Conservation (phyloP, 2,329 filamentous ascomycete species). For the Madurella mycetomatis region DNA sequence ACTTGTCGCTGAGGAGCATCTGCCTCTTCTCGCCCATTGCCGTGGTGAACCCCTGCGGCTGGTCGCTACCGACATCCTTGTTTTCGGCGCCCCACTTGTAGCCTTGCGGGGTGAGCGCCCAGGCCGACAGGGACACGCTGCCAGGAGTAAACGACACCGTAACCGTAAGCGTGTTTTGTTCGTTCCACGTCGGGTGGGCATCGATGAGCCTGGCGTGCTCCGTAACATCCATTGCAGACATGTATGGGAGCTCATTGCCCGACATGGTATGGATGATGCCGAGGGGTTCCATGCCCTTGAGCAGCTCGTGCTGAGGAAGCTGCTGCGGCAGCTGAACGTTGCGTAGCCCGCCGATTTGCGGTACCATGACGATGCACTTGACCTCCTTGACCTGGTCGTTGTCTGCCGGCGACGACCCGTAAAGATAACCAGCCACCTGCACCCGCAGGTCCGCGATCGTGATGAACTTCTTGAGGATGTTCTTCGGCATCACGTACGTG, state of each 20-base stretch:
- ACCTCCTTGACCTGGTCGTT: conserved; percentile 98
- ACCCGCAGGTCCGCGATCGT: conserved; percentile 93
- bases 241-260: conserved; percentile 92
- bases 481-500: conserved; percentile 99
- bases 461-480: conserved; percentile 96
- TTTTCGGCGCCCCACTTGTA: conserved; percentile 98
- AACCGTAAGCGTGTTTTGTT: conserved; percentile 87
- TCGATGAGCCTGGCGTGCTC: conserved; percentile 89
- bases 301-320: conserved; percentile 86
- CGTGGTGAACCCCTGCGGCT: conserved; percentile 88
- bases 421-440: conserved; percentile 93
- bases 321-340: conserved; percentile 88
- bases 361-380: conserved; percentile 93
- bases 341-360: conserved; percentile 89
- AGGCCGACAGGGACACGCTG: conserved; percentile 89
- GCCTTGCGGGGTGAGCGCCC: conserved; percentile 84
- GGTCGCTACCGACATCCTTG: conserved; percentile 85
- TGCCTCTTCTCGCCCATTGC: conserved; percentile 95
- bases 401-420: conserved; percentile 86
- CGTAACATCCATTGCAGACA: conserved; percentile 92
- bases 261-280: conserved; percentile 94
- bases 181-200: conserved; percentile 72
- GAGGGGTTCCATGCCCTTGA: conserved; percentile 80
- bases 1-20: conserved; percentile 85
- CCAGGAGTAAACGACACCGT: conserved; percentile 95